Base-by-base conservation (phyloP, 441 rosid species). In the Rhodomyrtus psidioides region DNA sequence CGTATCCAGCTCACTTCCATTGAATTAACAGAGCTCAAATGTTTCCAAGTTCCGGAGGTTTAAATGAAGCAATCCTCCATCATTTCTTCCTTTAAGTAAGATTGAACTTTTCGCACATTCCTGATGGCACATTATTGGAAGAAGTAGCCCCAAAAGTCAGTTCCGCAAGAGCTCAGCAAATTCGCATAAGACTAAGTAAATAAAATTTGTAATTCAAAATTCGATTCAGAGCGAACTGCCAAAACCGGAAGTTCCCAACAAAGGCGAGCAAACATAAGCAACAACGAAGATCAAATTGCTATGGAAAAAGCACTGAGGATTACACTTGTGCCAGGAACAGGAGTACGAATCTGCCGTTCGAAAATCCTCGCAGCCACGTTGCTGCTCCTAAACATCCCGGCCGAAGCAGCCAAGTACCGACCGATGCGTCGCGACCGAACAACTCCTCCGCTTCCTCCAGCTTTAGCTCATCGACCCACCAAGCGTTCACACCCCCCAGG, bases 301-400 rank as follows among this genome's bases (percentile, higher is more conserved):
- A 70, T 85, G 54, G 70, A 87, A n/a, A 10, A 44, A 55, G 83
- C 81, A 82, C 44, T 27, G 28, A 85, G 87, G 82, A 34, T 85
- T 94, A 92, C 96, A 86, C 92, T 93, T 58, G 98, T 95, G 83
- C 98, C 97, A 9, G 96, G 97, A 90, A 94, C 89, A 85, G 98
- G 93, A 86, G 91, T 88, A 54, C 92, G 92, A 88, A 95, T 92
- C 92, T 97, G 98, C 82, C 99, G 97, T 86, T 95, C 98, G 87
- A 97, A 97, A 88, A 96, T 92, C 94, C 98, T 92, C 90, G 96
- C 92, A 86, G 91, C 91, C 83, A 97, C 92, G 93, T 96, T 97
- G 90, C 88, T 88, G 90, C 93, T 95, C 85, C 88, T 90, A 89
- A 91, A 94, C 99, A 95, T 96, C 88, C 89, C 89, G 84, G 39